Evolutionary conservation across 2,329 filamentous ascomycete species (phyloP).

Genomic region (Spiromastix sp.): DNA sequence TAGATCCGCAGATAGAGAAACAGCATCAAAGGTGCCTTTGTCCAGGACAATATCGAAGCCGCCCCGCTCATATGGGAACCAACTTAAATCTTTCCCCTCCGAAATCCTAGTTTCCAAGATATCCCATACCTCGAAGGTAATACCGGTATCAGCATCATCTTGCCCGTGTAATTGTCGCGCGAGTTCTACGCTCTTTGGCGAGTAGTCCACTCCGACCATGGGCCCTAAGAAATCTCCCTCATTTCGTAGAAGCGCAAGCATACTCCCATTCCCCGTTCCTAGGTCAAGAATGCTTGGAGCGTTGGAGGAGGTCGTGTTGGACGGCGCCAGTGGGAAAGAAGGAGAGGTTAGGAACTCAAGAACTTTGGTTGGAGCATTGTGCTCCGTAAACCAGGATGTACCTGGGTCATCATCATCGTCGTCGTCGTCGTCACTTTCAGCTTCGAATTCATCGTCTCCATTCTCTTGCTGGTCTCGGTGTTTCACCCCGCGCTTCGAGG

Average conservation of each 20-base stretch:
- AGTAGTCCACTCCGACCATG: conserved; percentile 87
- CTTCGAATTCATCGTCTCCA: conserved; percentile 17
- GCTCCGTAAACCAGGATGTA: conserved; percentile 94
- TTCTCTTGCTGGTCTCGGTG: conserved; percentile 6
- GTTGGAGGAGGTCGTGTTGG: conserved; percentile 20
- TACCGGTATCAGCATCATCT: conserved; percentile 50
- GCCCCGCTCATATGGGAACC: conserved; percentile 29
- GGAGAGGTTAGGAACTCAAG: conserved; percentile 53
- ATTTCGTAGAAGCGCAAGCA: conserved; percentile 71
- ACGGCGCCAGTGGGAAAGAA: conserved; percentile 34
- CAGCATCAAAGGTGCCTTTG: conserved; percentile 96
- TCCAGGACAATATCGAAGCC: conserved; percentile 91
- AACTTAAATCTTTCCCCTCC: conserved; percentile 19
- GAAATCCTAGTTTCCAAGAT: conserved; percentile 37
- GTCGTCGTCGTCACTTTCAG: conserved; percentile 57
- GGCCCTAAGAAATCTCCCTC: conserved; percentile 53
- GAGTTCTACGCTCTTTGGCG: conserved; percentile 60
- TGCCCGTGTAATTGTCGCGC: conserved; percentile 50
- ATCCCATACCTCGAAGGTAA: conserved; percentile 54
- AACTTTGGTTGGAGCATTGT: conserved; percentile 73
- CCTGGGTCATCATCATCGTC: conserved; percentile 72
- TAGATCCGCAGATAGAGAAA: conserved; percentile 51
- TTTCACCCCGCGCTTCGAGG: conserved; percentile 15
- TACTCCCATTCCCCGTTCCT: conserved; percentile 86
- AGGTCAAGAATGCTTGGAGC: conserved; percentile 60